These are phyloP conservation scores for Pyrenochaeta sp. DNA, from an alignment of 2,329 filamentous ascomycete genomes.

Conservation along the genomic window DNA sequence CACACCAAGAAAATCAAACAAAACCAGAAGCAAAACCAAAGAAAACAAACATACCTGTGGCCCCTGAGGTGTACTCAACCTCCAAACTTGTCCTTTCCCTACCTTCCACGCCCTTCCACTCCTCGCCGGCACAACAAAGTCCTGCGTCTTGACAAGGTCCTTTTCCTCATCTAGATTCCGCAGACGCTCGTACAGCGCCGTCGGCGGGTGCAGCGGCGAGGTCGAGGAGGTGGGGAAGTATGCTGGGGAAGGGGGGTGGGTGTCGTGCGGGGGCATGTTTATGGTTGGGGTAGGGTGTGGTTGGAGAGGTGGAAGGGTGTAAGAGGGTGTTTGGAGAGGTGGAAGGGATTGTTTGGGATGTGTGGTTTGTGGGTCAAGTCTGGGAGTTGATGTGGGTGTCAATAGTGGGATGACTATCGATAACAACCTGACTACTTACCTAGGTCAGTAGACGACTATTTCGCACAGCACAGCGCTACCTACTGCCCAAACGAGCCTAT, in stretches of 20 bases:
- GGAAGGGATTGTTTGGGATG: too few relatives aligned
- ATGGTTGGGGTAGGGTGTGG: not conserved
- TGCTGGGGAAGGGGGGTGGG: constrained; percentile 37
- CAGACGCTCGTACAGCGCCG: constrained; percentile 36
- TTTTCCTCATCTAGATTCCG: constrained; percentile 11
- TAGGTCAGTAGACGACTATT: too few relatives aligned
- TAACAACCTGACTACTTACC: not conserved
- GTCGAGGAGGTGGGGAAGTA: constrained; percentile 44
- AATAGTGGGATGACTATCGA: too few relatives aligned
- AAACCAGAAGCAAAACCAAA: too few relatives aligned
- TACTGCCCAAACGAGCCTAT: too few relatives aligned
- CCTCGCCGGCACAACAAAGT: constrained; percentile 69
- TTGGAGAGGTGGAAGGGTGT: too few relatives aligned
- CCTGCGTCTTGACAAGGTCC: constrained; percentile 18
- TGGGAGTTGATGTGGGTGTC: too few relatives aligned
- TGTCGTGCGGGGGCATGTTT: constrained; percentile 9
- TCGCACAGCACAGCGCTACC: too few relatives aligned
- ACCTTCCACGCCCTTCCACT: constrained; percentile 78
- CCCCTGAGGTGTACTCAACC: constrained; percentile 77
- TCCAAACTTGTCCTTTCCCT: constrained; percentile 71
- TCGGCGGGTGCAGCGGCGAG: constrained; percentile 43
- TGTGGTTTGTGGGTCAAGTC: too few relatives aligned
- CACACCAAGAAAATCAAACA: too few relatives aligned
- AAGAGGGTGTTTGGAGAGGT: too few relatives aligned
- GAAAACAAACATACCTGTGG: constrained; percentile 61